Conservation (phyloP, 305 asterid genomes). For the Ajuga reptans region DNA sequence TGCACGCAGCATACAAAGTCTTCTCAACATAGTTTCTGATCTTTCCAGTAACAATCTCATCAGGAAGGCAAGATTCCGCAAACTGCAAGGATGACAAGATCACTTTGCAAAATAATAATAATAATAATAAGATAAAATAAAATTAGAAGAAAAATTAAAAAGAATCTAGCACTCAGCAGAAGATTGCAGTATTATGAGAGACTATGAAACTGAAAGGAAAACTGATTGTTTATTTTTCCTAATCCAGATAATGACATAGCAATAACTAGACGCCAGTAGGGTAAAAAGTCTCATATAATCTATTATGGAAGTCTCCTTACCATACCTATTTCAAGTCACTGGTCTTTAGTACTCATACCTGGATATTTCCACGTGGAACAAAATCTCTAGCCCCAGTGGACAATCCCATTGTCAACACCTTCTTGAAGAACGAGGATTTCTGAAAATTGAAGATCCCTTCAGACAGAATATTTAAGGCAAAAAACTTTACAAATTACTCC, state of each 20-base stretch:
- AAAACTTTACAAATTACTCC: constrained; percentile 17
- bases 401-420: constrained; percentile 57
- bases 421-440: constrained; percentile 61
- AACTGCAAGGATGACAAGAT: constrained; percentile 42
- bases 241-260: background rate
- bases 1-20: constrained; percentile 66
- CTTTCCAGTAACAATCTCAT: constrained; percentile 45
- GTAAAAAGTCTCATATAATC: background rate
- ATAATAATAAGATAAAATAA: too few species aligned
- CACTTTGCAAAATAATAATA: background rate
- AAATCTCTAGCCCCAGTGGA: constrained; percentile 43
- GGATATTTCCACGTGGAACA: constrained; percentile 37
- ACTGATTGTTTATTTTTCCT: constrained; percentile 3
- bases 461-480: constrained; percentile 27
- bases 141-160: constrained; percentile 1
- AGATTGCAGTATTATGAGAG: constrained; percentile 6
- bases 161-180: constrained; percentile 14
- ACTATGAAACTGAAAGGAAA: constrained; percentile 14
- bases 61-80: constrained; percentile 37
- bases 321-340: constrained; percentile 15
- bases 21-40: constrained; percentile 54
- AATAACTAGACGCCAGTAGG: background rate
- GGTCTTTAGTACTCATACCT: constrained; percentile 39
- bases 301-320: background rate
- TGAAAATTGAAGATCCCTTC: constrained; percentile 39